These are phyloP conservation scores for Helotiales sp. DNA, from an alignment of 2,329 filamentous ascomycete genomes.

Conservation along the genomic window DNA sequence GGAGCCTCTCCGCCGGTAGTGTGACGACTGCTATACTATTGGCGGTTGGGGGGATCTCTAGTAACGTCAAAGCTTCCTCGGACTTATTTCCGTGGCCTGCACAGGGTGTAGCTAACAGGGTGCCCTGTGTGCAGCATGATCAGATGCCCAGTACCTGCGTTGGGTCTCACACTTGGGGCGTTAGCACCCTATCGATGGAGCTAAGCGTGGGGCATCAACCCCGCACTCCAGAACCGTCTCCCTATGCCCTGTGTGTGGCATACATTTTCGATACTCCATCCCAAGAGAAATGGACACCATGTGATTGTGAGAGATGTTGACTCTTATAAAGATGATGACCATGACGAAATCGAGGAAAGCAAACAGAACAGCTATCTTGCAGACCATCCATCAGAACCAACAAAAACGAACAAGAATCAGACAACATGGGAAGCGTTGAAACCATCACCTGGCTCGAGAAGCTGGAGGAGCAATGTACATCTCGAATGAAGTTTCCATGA, in stretches of 20 bases:
- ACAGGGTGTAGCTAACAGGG: background rate
- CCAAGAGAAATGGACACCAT: background rate
- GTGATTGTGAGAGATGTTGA: background rate
- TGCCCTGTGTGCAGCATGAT: slow-evolving; percentile 4
- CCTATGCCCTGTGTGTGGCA: slow-evolving; percentile 11
- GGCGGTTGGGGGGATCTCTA: background rate
- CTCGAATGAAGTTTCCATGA: background rate
- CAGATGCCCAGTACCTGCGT: background rate
- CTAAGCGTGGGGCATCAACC: background rate
- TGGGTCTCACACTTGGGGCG: background rate
- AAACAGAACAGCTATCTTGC: background rate
- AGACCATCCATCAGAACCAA: background rate
- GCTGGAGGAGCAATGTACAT: slow-evolving; percentile 12
- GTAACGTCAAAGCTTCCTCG: background rate
- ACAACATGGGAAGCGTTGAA: slow-evolving; percentile 9
- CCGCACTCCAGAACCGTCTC: background rate
- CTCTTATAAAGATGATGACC: background rate
- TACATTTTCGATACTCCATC: background rate
- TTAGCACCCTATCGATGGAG: background rate
- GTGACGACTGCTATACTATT: background rate
- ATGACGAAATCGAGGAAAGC: background rate
- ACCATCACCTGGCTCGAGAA: slow-evolving; percentile 9
- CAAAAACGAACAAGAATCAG: background rate
- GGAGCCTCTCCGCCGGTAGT: background rate
- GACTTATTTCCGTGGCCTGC: background rate